phyloP scores from a whole-genome alignment of 495 filamentous ascomycete genomes.

The Penicillium cosmopolitanum region DNA sequence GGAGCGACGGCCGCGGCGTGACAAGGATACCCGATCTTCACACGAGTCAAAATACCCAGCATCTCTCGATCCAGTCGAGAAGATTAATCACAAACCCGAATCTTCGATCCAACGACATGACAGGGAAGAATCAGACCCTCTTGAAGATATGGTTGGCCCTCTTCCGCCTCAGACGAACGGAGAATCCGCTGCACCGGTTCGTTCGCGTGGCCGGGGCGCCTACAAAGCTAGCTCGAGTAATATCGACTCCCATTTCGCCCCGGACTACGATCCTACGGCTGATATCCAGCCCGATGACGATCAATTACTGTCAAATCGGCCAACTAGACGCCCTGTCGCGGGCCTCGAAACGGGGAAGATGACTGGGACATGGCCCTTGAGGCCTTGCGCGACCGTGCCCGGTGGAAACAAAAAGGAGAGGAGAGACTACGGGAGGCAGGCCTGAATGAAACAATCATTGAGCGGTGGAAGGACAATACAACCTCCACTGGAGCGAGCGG shows the following conservation, averaged over 20 bases:
- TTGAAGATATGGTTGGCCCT: conserved; percentile 82
- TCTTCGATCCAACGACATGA: conserved; percentile 1
- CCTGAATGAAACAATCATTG: conserved; percentile 75
- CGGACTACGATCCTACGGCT: conserved; percentile 72
- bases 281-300: conserved; percentile 67
- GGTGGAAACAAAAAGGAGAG: conserved; percentile 78
- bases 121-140: conserved; percentile 68
- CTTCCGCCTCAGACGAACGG: conserved; percentile 57
- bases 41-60: conserved; percentile 1
- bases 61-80: not conserved
- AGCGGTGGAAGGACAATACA: conserved; percentile 74
- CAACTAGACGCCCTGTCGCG: conserved; percentile 39
- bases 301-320: conserved; percentile 17
- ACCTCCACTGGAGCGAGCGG: conserved; percentile 30
- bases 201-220: conserved; percentile 77
- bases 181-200: conserved; percentile 40
- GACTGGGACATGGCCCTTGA: conserved; percentile 88
- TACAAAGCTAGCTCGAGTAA: conserved; percentile 57
- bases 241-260: conserved; percentile 80
- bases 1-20: conserved; percentile 13
- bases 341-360: conserved; percentile 54
- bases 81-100: not conserved
- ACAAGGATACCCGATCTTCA: conserved; percentile 7
- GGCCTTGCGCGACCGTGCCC: conserved; percentile 76
- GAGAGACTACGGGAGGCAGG: conserved; percentile 78